Base-by-base conservation (phyloP, 2,329 filamentous ascomycete species). In the Fusarium foetens region DNA sequence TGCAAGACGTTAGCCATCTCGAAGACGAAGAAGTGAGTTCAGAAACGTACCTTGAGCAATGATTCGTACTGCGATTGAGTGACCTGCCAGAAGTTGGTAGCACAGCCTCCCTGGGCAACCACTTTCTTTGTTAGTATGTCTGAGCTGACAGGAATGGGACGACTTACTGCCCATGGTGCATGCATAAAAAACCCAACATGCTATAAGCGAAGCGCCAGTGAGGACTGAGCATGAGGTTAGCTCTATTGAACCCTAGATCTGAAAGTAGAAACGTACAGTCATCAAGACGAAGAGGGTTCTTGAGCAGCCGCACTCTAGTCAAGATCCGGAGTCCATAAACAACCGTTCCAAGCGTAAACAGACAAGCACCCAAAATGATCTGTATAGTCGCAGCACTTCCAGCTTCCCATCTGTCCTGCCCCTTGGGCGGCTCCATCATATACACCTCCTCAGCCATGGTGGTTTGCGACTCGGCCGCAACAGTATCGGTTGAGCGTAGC, bases 131-230 rank as follows among this genome's bases (percentile, higher is more conserved):
- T 74, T 0, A 68, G 55, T 29, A 57, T 35, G 2, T 1, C 6
- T 3, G 1, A 3, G 4, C 13, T 5, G 1, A 6, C 8, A 4
- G 17, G 8, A 5, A 1, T 8, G 1, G 6, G 6, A 41, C 11
- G 2, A 70, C 71, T 53, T 52, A 75, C 73, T 75, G 17, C 73
- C 73, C 71, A 75, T 76, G 1, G 73, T 76, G 16, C 73, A 74
- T 4, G 63, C 73, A 33, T 75, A 76, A 16, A 75, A 76, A 2
- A 49, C 25, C 73, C 73, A 75, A 4, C 73, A 75, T 5, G 71
- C 66, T 31, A 74, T n/a, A 33, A 76, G 17, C 13, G 71, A 65
- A 5, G 71, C 73, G 8, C 73, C 73, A 3, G 73, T 72, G 4
- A 75, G 60, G 12, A 46, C 73, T 74, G 9, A 0, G 6, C 4